These are phyloP conservation scores for Cryptococcus maquisensis DNA, from an alignment of 1,284 basidiomycete genomes.

Conservation along the genomic window DNA sequence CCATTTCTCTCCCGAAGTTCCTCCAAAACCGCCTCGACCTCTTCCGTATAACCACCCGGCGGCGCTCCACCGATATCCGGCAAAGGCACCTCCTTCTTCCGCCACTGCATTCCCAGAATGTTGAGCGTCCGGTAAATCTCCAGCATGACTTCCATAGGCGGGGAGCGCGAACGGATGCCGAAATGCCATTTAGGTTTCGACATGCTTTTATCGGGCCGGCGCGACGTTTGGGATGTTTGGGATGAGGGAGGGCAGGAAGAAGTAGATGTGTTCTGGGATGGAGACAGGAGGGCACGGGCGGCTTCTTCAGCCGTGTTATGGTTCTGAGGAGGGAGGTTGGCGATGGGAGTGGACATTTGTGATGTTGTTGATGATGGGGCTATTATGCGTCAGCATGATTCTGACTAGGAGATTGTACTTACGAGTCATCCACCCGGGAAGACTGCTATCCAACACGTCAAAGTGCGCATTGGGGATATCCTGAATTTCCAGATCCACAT, in stretches of 20 bases:
- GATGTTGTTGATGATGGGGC: conserved; percentile 11
- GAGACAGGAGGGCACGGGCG: conserved; percentile 35
- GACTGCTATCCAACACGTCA: conserved; percentile 75
- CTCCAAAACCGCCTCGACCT: conserved; percentile 50
- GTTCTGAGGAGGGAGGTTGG: background rate
- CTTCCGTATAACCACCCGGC: conserved; percentile 37
- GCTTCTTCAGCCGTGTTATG: conserved; percentile 37
- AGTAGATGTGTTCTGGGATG: background rate
- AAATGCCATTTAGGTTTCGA: conserved; percentile 87
- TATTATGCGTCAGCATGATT: background rate
- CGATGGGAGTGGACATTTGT: conserved; percentile 4
- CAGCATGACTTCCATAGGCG: conserved; percentile 98
- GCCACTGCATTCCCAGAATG: conserved; percentile 95
- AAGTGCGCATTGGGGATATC: conserved; percentile 61
- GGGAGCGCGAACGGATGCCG: conserved; percentile 88
- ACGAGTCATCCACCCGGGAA: conserved; percentile 56
- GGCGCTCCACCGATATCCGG: conserved; percentile 58
- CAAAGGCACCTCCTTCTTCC: conserved; percentile 58
- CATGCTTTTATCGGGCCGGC: conserved; percentile 31
- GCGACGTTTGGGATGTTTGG: conserved; percentile 11
- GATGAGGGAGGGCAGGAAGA: background rate
- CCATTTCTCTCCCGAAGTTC: conserved; percentile 44
- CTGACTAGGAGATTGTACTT: conserved; percentile 2
- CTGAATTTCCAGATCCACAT: conserved; percentile 52
- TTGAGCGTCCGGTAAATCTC: conserved; percentile 95